A percentile compares a stretch with the other conserved stretches of the same genome.
Conservation (phyloP, 2,329 filamentous ascomycete genomes). For the Cryphonectria radicalis region DNA sequence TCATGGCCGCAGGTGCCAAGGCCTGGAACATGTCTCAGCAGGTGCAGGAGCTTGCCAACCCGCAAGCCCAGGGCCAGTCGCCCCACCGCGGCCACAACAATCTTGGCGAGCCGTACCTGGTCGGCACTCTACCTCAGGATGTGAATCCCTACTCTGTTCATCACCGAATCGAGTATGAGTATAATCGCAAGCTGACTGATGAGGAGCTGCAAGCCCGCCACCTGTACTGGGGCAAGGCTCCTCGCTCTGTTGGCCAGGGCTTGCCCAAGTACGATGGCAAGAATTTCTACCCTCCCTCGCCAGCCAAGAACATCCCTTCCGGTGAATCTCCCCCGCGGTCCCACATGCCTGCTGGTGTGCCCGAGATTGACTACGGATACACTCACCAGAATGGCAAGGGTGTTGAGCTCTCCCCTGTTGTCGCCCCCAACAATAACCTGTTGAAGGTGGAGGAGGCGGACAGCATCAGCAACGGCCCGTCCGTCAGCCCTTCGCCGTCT, state of each 20-base stretch:
- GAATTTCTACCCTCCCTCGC: slow-evolving; percentile 65
- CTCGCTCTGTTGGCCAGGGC: slow-evolving; percentile 53
- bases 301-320: slow-evolving; percentile 43
- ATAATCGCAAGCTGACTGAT: slow-evolving; percentile 59
- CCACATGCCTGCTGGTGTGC: slow-evolving; percentile 24
- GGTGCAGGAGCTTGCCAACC: slow-evolving; percentile 4
- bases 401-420: slow-evolving; percentile 21
- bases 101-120: slow-evolving; percentile 54
- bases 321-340: slow-evolving; percentile 20
- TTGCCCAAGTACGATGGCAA: slow-evolving; percentile 69
- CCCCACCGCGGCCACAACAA: slow-evolving; percentile 10
- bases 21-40: slow-evolving; percentile 19
- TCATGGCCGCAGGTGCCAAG: slow-evolving; percentile 24
- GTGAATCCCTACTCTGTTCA: slow-evolving; percentile 45
- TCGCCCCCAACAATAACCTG: slow-evolving; percentile 4
- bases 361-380: slow-evolving; percentile 29
- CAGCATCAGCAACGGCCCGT: slow-evolving; percentile 16
- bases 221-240: slow-evolving; percentile 64
- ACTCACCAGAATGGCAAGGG: slow-evolving; percentile 16
- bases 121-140: slow-evolving; percentile 55
- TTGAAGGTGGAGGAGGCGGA: neutral
- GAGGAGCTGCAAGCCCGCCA: slow-evolving; percentile 63
- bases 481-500: slow-evolving; percentile 29
- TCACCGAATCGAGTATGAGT: slow-evolving; percentile 54
- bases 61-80: slow-evolving; percentile 6